These are phyloP conservation scores for Fusarium kyushuense DNA, from an alignment of 2,329 filamentous ascomycete species.

Conservation along the genomic window DNA sequence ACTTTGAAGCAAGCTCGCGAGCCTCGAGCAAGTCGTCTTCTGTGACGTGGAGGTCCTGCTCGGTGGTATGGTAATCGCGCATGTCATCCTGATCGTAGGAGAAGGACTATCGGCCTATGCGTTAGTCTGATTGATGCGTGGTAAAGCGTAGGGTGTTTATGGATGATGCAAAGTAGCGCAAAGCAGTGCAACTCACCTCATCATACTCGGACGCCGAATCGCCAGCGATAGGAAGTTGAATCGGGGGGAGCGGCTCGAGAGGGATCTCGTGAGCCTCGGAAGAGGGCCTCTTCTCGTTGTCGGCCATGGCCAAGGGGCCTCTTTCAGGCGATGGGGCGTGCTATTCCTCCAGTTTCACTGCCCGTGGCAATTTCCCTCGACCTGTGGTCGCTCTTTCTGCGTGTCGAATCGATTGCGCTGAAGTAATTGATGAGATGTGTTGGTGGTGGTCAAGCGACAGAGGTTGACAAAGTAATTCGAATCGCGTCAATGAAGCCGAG, in stretches of 20 bases:
- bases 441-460: conserved; percentile 2
- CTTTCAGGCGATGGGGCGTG: conserved; percentile 29
- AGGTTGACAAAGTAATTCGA: background rate
- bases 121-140: conserved; percentile 19
- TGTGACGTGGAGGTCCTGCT: conserved; percentile 59
- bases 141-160: background rate
- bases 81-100: conserved; percentile 56
- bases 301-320: conserved; percentile 50
- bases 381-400: conserved; percentile 21
- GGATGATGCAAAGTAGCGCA: conserved; percentile 10
- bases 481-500: conserved; percentile 4
- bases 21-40: conserved; percentile 61
- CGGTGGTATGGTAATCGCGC: conserved; percentile 49
- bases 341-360: conserved; percentile 40
- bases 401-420: conserved; percentile 16
- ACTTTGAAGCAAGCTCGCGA: conserved; percentile 57
- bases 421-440: background rate
- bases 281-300: conserved; percentile 48
- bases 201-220: conserved; percentile 47
- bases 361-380: conserved; percentile 13
- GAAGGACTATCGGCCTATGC: conserved; percentile 48
- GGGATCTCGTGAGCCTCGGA: conserved; percentile 37
- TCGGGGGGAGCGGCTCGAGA: conserved; percentile 31
- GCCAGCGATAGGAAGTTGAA: conserved; percentile 31
- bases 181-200: conserved; percentile 37